A percentile compares a stretch with the other conserved stretches of the same genome.
These are phyloP conservation scores for Moesziomyces sp. DNA, from an alignment of 1,284 basidiomycete genomes.

Conservation along the genomic window DNA sequence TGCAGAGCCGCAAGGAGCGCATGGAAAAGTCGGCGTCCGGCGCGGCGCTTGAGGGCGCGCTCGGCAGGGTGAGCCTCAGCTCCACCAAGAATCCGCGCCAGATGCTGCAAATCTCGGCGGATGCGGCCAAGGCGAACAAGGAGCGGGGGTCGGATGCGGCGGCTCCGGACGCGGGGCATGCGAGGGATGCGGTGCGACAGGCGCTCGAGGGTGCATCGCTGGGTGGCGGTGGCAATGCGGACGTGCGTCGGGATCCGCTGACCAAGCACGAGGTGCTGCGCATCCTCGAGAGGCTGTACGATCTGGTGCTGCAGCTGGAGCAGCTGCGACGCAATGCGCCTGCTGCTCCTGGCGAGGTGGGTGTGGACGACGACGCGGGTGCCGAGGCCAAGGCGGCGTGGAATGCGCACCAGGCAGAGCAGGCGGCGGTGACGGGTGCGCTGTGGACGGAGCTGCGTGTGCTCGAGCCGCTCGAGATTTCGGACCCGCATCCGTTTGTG, in stretches of 20 bases:
- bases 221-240: slow-evolving; percentile 71
- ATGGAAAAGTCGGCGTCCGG: slow-evolving; percentile 60
- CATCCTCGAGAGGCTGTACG: slow-evolving; percentile 87
- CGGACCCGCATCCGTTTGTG: slow-evolving; percentile 97
- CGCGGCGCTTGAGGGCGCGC: slow-evolving; percentile 82
- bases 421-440: slow-evolving; percentile 41
- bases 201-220: slow-evolving; percentile 61
- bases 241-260: slow-evolving; percentile 71
- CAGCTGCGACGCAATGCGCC: slow-evolving; percentile 85
- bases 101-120: slow-evolving; percentile 83
- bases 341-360: slow-evolving; percentile 51
- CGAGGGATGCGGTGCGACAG: slow-evolving; percentile 57
- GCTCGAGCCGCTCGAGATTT: slow-evolving; percentile 89
- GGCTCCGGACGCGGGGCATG: slow-evolving; percentile 35
- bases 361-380: slow-evolving; percentile 68
- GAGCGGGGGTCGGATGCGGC: slow-evolving; percentile 18
- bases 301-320: slow-evolving; percentile 84
- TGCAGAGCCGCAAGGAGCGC: slow-evolving; percentile 85
- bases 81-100: slow-evolving; percentile 94
- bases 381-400: slow-evolving; percentile 20
- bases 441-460: slow-evolving; percentile 87
- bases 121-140: slow-evolving; percentile 34
- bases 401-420: slow-evolving; percentile 44
- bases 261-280: slow-evolving; percentile 81
- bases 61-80: slow-evolving; percentile 90